Evolutionary conservation across 352 stramenopile species (phyloP).

Genomic region (Globisporangium recalcitrans): DNA sequence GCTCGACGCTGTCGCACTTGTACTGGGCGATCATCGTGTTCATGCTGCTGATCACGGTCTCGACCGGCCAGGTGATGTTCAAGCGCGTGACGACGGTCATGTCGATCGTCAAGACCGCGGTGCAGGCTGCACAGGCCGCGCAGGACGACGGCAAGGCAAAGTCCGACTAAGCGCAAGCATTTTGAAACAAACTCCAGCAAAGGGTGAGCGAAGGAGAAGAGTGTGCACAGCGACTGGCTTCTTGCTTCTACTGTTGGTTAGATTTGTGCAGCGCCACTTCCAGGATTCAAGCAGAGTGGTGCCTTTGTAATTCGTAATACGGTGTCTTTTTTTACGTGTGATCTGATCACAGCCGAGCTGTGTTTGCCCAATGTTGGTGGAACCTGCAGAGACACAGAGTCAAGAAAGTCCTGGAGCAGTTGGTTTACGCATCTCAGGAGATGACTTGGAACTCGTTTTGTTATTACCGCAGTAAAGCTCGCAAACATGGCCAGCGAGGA

Average conservation of each 20-base stretch:
- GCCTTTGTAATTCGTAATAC: conserved; percentile 1
- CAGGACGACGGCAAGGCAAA: conserved; percentile 53
- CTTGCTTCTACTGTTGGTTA: background rate
- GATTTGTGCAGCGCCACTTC: background rate
- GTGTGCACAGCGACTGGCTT: background rate
- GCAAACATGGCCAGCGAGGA: too few species aligned
- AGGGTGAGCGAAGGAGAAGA: background rate
- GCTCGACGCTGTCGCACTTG: conserved; percentile 76
- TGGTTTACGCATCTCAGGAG: too few species aligned
- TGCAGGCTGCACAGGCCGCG: conserved; percentile 47
- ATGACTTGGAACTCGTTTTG: too few species aligned
- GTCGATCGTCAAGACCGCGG: conserved; percentile 57
- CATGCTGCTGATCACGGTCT: conserved; percentile 81
- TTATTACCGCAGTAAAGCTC: too few species aligned
- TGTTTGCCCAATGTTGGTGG: too few species aligned
- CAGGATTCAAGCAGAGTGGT: background rate
- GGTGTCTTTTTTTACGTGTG: background rate
- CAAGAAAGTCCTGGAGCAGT: too few species aligned
- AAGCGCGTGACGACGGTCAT: conserved; percentile 75
- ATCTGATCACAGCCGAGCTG: too few species aligned
- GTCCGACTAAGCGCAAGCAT: conserved; percentile 38
- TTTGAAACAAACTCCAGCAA: background rate
- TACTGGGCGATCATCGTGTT: conserved; percentile 88
- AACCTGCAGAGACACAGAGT: too few species aligned
- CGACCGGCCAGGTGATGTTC: conserved; percentile 83